Conservation (phyloP, 306 rosid species). For the Castanea mollissima region DNA sequence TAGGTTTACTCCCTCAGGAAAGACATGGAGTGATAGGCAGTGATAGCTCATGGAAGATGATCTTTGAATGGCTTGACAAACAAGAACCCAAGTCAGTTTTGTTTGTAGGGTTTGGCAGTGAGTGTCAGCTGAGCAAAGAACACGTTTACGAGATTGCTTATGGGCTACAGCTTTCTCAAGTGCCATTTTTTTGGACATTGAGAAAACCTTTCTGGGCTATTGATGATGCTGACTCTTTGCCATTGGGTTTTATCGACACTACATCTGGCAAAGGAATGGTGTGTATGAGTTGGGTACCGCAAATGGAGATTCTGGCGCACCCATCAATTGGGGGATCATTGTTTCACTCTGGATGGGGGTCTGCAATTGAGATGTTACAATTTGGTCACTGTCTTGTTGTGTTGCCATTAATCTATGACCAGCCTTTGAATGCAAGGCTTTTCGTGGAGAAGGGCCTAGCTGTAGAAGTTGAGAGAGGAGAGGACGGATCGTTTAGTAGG, state of each 20-base stretch:
- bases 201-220: slow-evolving; percentile 31
- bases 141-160: slow-evolving; percentile 41
- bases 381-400: slow-evolving; percentile 40
- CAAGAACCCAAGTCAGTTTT: slow-evolving; percentile 34
- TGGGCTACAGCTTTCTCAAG: slow-evolving; percentile 38
- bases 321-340: slow-evolving; percentile 41
- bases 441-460: slow-evolving; percentile 39
- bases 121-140: slow-evolving; percentile 34
- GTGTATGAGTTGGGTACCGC: slow-evolving; percentile 36
- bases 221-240: slow-evolving; percentile 25
- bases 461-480: slow-evolving; percentile 26
- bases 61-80: slow-evolving; percentile 42
- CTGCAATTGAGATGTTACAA: slow-evolving; percentile 36
- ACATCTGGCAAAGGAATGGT: slow-evolving; percentile 28
- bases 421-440: slow-evolving; percentile 41
- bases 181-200: slow-evolving; percentile 45
- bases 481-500: slow-evolving; percentile 37
- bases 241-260: slow-evolving; percentile 24
- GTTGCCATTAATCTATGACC: slow-evolving; percentile 37
- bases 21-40: not conserved
- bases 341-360: slow-evolving; percentile 48
- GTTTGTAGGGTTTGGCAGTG: slow-evolving; percentile 51
- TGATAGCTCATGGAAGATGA: not conserved
- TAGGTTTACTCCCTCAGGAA: slow-evolving; percentile 39
- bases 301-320: slow-evolving; percentile 37